Percentiles rank a stretch among this genome's conserved stretches.
phyloP scores from a whole-genome alignment of 2,329 filamentous ascomycete genomes.

The Penicillium sp. region DNA sequence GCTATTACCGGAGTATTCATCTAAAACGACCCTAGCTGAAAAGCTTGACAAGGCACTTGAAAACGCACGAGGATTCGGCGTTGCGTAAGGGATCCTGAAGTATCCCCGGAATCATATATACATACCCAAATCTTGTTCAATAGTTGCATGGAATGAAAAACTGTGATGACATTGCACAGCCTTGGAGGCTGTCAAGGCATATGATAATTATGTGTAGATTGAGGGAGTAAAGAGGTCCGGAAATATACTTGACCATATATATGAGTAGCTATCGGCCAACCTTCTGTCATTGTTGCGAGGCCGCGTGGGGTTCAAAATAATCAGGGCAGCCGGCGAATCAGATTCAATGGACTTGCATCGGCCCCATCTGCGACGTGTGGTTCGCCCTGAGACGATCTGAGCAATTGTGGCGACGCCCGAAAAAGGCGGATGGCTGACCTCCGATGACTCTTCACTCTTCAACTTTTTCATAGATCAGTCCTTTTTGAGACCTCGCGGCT shows the following conservation, averaged over 20 bases:
- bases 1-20: conserved; percentile 77
- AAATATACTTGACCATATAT: background rate
- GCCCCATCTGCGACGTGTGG: conserved; percentile 13
- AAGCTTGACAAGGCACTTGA: conserved; percentile 82
- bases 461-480: background rate
- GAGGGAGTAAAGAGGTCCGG: too few relatives aligned
- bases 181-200: background rate
- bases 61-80: conserved; percentile 86
- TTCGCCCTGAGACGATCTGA: conserved; percentile 10
- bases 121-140: conserved; percentile 18
- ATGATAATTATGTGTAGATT: too few relatives aligned
- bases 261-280: background rate
- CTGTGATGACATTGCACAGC: background rate
- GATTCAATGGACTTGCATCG: conserved; percentile 3
- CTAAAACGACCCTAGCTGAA: conserved; percentile 66
- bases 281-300: background rate
- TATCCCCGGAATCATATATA: conserved; percentile 8
- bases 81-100: conserved; percentile 52
- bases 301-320: background rate
- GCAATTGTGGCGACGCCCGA: conserved; percentile 9
- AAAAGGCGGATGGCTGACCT: conserved; percentile 21
- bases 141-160: conserved; percentile 4
- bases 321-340: conserved; percentile 8
- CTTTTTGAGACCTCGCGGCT: background rate
- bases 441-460: conserved; percentile 14